phyloP scores from a whole-genome alignment of 2,329 filamentous ascomycete genomes.

The Pseudogymnoascus sp. region DNA sequence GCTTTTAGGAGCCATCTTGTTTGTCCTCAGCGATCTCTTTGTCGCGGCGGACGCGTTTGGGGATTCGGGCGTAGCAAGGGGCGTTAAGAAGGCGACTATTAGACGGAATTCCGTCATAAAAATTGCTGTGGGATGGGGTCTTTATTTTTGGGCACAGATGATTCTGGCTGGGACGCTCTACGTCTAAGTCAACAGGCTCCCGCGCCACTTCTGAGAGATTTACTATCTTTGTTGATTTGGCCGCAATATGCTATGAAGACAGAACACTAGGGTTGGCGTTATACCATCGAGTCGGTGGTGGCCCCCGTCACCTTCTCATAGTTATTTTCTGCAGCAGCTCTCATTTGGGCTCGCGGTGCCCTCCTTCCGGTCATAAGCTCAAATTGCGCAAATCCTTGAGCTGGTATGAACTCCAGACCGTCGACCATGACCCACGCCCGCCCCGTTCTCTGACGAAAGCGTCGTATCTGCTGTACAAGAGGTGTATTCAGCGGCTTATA shows the following conservation, averaged over 20 bases:
- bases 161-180: slow-evolving; percentile 30
- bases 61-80: not conserved
- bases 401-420: slow-evolving; percentile 65
- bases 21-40: slow-evolving; percentile 27
- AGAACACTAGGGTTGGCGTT: not conserved
- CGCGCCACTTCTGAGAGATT: slow-evolving; percentile 52
- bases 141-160: slow-evolving; percentile 41
- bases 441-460: slow-evolving; percentile 38
- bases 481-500: slow-evolving; percentile 69
- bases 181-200: not conserved
- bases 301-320: slow-evolving; percentile 5
- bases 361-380: slow-evolving; percentile 70
- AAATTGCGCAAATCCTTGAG: slow-evolving; percentile 75
- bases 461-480: slow-evolving; percentile 54
- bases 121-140: slow-evolving; percentile 50
- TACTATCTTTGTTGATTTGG: slow-evolving; percentile 42
- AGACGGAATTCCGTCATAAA: slow-evolving; percentile 34
- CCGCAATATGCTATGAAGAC: not conserved
- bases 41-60: slow-evolving; percentile 26
- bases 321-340: slow-evolving; percentile 23
- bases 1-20: slow-evolving; percentile 24
- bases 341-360: slow-evolving; percentile 64
- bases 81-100: not conserved
- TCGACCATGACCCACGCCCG: slow-evolving; percentile 68
- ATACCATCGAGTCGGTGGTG: not conserved